Percentiles rank a stretch among this genome's conserved stretches.
These are phyloP conservation scores for Suillus clintonianus DNA, from an alignment of 768 basidiomycete genomes.

Conservation along the genomic window DNA sequence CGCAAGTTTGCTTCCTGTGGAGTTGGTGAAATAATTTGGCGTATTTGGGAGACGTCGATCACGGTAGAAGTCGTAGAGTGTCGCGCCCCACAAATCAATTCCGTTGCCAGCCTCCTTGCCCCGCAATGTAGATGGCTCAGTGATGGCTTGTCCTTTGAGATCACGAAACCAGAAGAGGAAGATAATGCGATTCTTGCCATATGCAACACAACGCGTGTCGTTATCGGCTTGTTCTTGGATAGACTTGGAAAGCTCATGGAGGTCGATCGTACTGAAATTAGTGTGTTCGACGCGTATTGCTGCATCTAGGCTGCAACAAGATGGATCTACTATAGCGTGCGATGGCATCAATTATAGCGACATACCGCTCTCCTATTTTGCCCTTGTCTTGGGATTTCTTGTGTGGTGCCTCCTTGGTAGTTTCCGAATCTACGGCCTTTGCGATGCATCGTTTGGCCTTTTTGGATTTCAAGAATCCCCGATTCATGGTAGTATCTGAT, in stretches of 20 bases:
- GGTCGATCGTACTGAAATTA: background rate
- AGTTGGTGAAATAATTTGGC: conserved; percentile 1
- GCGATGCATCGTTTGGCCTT: conserved; percentile 13
- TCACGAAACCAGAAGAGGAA: conserved; percentile 28
- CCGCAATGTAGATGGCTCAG: background rate
- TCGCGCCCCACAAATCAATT: conserved; percentile 25
- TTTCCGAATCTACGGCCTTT: conserved; percentile 1
- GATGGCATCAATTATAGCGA: background rate
- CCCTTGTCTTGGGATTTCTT: conserved; percentile 1
- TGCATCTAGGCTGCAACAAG: background rate
- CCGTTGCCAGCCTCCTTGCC: conserved; percentile 24
- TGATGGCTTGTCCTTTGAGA: conserved; percentile 14
- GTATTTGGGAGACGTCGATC: conserved; percentile 11
- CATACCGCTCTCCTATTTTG: background rate
- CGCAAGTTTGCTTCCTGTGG: conserved; percentile 23
- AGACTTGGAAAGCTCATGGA: conserved; percentile 3
- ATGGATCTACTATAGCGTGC: background rate
- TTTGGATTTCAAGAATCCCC: conserved; percentile 17
- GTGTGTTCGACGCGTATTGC: background rate
- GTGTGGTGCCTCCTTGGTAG: background rate
- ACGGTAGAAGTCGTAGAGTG: conserved; percentile 27
- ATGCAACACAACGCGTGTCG: background rate
- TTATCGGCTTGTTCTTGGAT: background rate
- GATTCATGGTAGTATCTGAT: conserved; percentile 18
- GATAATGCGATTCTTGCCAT: conserved; percentile 15